A percentile compares a stretch with the other conserved stretches of the same genome.
Evolutionary conservation across 352 stramenopile genomes (phyloP).

Genomic region (Phytophthora pisi): DNA sequence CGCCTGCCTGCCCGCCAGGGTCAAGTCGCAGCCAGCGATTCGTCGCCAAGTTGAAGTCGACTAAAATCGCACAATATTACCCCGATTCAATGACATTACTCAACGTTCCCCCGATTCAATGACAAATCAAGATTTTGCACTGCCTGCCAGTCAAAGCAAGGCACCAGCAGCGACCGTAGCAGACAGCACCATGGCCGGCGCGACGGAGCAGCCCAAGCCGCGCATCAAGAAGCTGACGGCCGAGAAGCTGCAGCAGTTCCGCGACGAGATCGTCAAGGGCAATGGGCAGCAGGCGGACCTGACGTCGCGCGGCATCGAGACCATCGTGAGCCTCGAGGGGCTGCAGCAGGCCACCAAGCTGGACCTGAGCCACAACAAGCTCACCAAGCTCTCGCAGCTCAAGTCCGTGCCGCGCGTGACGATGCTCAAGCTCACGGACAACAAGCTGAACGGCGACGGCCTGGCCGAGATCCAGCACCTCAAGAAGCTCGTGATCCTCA

Average conservation of each 20-base stretch:
- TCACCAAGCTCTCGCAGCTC: conserved; percentile 81
- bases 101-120: background rate
- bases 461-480: conserved; percentile 72
- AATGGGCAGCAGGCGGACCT: conserved; percentile 70
- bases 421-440: conserved; percentile 83
- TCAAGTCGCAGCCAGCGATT: background rate
- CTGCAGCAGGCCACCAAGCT: conserved; percentile 70
- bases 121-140: background rate
- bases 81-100: too few relatives aligned
- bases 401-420: conserved; percentile 64
- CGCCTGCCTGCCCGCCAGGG: background rate
- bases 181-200: conserved; percentile 14
- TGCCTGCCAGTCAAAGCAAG: conserved; percentile 14
- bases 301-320: conserved; percentile 74
- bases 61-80: conserved; percentile 9
- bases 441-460: conserved; percentile 77
- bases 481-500: conserved; percentile 84
- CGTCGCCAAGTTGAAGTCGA: conserved; percentile 12
- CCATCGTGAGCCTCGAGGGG: conserved; percentile 75
- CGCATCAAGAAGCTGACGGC: conserved; percentile 91
- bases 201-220: conserved; percentile 42
- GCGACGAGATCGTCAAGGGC: conserved; percentile 48
- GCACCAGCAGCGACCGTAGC: background rate
- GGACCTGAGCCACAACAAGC: conserved; percentile 86
- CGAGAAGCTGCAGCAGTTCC: conserved; percentile 72